Evolutionary conservation across 176 grass and related monocot genomes (phyloP), one percentile per base, ranked within the genome.

Genomic region (Aegilops umbellulata): DNA sequence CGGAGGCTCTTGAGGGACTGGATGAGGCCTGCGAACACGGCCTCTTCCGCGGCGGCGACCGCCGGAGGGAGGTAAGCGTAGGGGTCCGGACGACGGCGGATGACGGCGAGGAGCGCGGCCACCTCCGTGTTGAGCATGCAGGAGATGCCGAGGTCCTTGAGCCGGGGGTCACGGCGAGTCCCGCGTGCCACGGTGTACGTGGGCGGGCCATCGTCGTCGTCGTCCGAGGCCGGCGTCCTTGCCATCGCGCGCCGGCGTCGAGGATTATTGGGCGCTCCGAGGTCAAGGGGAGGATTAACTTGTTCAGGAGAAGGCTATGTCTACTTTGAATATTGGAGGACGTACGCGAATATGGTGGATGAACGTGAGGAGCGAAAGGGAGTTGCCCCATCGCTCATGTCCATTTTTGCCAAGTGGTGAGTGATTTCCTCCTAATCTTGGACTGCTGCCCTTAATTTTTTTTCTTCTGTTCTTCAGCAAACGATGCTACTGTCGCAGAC

Each of bases 81-180:
- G 5, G 93, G 93, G 76, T 92, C 90, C 13, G 87, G 76, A 1
- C 90, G 86, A 51, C 86, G 96, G 4, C 96, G 96, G 81, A 98
- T 95, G 30, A 95, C 93, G 55, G 93, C 93, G 22, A 98, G 89
- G 65, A 98, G 83, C 65, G 92, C 89, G 10, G 91, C 92, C 12
- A 95, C 92, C 86, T 98, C 96, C 5, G 90, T 94, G 86, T 98
- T 98, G 86, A 98, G 96, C 91, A 98, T 98, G 93, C 93, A 98
- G 7, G 93, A 98, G 86, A 98, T 91, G 82, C 90, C 91, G 0
- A 95, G 88, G 82, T 98, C 91, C 81, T 90, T 94, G 77, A 89
- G 85, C 4, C 87, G 78, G 17, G 88, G 85, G 83, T 86, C 90
- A 49, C 76, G 90, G 5, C 86, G 83, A n/a, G 70, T 78, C 4